phyloP scores from a whole-genome alignment of 2,329 filamentous ascomycete species.

The Cyphellophora attinorum region DNA sequence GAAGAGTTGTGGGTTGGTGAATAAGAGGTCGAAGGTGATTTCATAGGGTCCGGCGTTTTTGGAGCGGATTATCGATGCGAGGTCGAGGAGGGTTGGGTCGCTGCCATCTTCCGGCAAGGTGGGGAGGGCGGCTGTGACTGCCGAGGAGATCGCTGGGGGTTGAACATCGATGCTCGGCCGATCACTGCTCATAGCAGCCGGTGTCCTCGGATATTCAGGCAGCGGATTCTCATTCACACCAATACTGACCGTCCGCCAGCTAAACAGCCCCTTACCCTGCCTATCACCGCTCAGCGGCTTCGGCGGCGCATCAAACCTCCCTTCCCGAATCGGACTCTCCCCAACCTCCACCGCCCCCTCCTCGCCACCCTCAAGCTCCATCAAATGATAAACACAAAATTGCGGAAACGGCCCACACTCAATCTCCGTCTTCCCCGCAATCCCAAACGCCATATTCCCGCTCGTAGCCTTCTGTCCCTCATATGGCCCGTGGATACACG shows the following conservation, averaged over 20 bases:
- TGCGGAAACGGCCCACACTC: conserved; percentile 29
- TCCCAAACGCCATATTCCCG: conserved; percentile 38
- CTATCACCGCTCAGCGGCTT: too few relatives aligned
- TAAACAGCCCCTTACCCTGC: conserved; percentile 3
- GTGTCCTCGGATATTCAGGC: too few relatives aligned
- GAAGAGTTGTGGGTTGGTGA: conserved; percentile 27
- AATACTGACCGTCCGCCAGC: not conserved
- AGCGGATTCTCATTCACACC: not conserved
- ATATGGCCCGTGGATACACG: conserved; percentile 39
- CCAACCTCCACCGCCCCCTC: not conserved
- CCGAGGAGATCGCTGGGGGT: not conserved
- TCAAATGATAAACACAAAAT: conserved; percentile 42
- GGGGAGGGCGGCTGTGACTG: not conserved
- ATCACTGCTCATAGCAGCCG: too few relatives aligned
- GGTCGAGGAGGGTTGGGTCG: conserved; percentile 23
- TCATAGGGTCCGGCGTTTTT: conserved; percentile 46
- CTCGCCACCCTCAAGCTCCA: conserved; percentile 27
- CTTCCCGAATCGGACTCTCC: not conserved
- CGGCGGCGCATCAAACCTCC: conserved; percentile 2
- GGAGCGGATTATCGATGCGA: conserved; percentile 35
- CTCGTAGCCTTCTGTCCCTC: conserved; percentile 42
- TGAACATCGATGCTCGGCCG: not conserved
- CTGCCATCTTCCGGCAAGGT: conserved; percentile 3
- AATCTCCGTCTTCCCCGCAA: conserved; percentile 25
- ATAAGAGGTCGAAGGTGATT: conserved; percentile 44